Evolutionary conservation across 148 eudicot genomes (phyloP), one percentile per base, ranked within the genome.

Genomic region (Rhododendron henanense): DNA sequence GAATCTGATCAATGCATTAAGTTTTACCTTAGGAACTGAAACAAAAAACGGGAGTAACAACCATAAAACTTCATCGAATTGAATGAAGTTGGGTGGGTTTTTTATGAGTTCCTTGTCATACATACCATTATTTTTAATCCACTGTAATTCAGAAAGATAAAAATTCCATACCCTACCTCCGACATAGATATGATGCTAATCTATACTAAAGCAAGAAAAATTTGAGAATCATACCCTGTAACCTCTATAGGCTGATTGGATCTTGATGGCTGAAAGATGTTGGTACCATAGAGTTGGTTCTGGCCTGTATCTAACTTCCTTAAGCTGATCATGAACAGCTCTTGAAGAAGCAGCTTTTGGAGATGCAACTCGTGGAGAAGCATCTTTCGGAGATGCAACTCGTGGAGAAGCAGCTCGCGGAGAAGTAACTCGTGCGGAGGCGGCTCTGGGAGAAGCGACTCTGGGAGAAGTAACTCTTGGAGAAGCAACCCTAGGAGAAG

Each of bases 181-280:
- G 39, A 65, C n/a, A 47, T 25, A 73, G 76, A 28, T 73, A 69
- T 73, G 81, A 50, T 61, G 44, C 84, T 16, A 78, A 5, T 37
- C 73, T 31, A 65, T 15, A 61, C 69, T 71, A 31, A 35, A 61
- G 3, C n/a, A 80, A 71, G 61, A 76, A 15, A 47, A 82, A 77
- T 37, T 81, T 21, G 39, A 48, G 78, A 48, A 83, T 69, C 90
- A 90, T 89, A 97, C 98, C 93, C 81, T 81, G 88, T 92, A 92
- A 35, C 98, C 99, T 92, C 98, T 91, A 87, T 88, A 95, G 39
- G 94, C 94, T 14, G 99, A 88, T 84, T 95, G 98, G 87, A 97
- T 95, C 93, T 90, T 95, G 82, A 90, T 92, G 50, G 99, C 99
- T 33, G 93, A 93, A 81, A 87, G 81, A 81, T 94, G 92, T 39